Base-by-base conservation (phyloP, 1,139 yeast species). In the Blastobotrys ciferrii region DNA sequence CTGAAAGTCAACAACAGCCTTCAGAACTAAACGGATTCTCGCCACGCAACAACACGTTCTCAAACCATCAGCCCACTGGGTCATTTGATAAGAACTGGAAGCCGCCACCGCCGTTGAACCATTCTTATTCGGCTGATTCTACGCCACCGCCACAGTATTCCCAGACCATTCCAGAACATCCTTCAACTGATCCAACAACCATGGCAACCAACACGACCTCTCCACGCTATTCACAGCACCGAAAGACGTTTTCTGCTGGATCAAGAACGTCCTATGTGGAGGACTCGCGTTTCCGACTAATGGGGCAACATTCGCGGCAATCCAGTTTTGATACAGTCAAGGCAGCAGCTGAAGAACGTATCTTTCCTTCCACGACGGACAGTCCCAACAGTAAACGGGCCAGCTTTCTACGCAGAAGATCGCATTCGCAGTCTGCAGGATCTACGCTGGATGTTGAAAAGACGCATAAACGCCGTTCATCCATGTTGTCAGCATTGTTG, bases 51-150 rank as follows among this genome's bases (percentile, higher is more conserved):
- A 14, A 39, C 14, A 25, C 12, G 19, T 9, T 7, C 6, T 18
- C 32, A 23, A 25, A 32, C 18, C 31, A 19, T n/a, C 31, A 41
- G 12, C 28, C 15, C 30, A 13, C 14, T 19, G 38, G 32, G 3
- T 60, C 64, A n/a, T 60, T 60, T 41, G 61, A 61, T 49, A 52
- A 53, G 19, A 55, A 59, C 43, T 61, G 64, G 64, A 52, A 53
- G 15, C 60, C 50, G 19, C 63, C 63, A 3, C 48, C 43, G 30
- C 41, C 19, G 17, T 13, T 45, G 30, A 35, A 40, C 40, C 40
- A 45, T 32, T 37, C 47, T 18, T 4, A 7, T 3, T 36, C 40
- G 33, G 14, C 33, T 13, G n/a, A 11, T n/a, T 13, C 33, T 9
- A 17, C 40, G 5, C 40, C 40, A 23, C n/a, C 40, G 13, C 25